These are phyloP conservation scores for Fonsecaea pedrosoi DNA, from an alignment of 2,329 filamentous ascomycete species.

Conservation along the genomic window DNA sequence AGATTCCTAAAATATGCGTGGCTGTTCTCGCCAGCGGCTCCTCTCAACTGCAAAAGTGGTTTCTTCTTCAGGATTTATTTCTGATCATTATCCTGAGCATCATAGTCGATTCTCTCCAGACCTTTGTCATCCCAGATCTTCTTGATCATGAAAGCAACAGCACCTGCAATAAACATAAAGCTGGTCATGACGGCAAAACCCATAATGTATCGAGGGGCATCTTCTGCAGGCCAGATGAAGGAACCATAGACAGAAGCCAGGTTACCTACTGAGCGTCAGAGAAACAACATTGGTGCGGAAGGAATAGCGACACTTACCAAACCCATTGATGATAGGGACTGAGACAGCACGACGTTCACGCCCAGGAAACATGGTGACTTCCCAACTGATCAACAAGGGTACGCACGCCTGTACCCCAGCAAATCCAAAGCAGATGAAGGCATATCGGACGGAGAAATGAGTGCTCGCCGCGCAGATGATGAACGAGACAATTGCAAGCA, in stretches of 20 bases:
- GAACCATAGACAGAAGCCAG: conserved; percentile 27
- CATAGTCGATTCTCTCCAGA: conserved; percentile 26
- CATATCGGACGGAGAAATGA: conserved; percentile 26
- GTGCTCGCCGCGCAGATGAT: conserved; percentile 27
- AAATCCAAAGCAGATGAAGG: conserved; percentile 29
- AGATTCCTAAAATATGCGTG: too few species aligned
- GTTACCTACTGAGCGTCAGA: conserved; percentile 13
- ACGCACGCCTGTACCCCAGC: conserved; percentile 26
- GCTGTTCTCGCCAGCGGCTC: neutral
- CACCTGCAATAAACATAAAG: conserved; percentile 29
- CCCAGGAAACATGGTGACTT: conserved; percentile 29
- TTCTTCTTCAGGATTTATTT: neutral
- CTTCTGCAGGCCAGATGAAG: conserved; percentile 56
- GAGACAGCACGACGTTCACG: conserved; percentile 26
- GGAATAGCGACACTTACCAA: conserved; percentile 12
- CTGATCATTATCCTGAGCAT: conserved; percentile 2
- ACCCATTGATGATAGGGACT: conserved; percentile 26
- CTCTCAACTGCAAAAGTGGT: neutral
- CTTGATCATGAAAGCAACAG: conserved; percentile 21
- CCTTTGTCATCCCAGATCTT: conserved; percentile 28
- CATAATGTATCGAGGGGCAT: conserved; percentile 47
- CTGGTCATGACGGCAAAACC: conserved; percentile 32
- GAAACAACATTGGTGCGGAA: neutral
- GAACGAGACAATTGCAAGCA: conserved; percentile 23
- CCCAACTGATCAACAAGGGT: conserved; percentile 28